A percentile compares a stretch with the other conserved stretches of the same genome.
Evolutionary conservation across 345 rosid genomes (phyloP).

Genomic region (Hypericum perforatum): DNA sequence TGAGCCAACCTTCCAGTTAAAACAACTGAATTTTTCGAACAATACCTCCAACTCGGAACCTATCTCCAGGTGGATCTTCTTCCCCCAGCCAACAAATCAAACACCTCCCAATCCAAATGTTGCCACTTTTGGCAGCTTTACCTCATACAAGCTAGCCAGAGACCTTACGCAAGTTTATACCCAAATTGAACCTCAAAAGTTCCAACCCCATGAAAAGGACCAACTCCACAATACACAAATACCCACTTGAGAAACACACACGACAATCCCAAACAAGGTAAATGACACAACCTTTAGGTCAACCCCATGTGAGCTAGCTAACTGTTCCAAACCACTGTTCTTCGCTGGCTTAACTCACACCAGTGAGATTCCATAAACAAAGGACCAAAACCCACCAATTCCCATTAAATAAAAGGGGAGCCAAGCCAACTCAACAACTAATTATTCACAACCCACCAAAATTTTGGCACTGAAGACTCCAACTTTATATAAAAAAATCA

Average conservation of each 20-base stretch:
- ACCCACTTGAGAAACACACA: conserved; percentile 18
- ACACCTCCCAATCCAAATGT: too few relatives aligned
- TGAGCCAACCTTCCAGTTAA: not conserved
- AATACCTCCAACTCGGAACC: too few relatives aligned
- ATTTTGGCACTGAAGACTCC: conserved; percentile 8
- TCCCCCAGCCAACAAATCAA: too few relatives aligned
- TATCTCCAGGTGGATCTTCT: too few relatives aligned
- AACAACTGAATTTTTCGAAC: too few relatives aligned
- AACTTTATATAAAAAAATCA: conserved; percentile 2
- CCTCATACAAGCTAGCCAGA: too few relatives aligned
- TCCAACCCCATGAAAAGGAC: conserved; percentile 6
- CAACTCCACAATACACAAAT: conserved; percentile 11
- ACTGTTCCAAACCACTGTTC: not conserved
- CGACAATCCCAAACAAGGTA: not conserved
- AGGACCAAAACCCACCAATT: conserved; percentile 23
- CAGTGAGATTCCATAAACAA: conserved; percentile 25
- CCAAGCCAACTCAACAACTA: not conserved
- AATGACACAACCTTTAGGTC: conserved; percentile 29
- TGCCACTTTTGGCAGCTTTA: too few relatives aligned
- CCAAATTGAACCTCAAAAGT: not conserved
- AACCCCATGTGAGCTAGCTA: conserved; percentile 19
- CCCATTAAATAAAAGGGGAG: conserved; percentile 25
- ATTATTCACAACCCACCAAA: conserved; percentile 16
- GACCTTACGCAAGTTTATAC: too few relatives aligned
- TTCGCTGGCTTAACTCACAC: conserved; percentile 17